Conservation (phyloP, 305 asterid species). For the Coffea humblotiana region DNA sequence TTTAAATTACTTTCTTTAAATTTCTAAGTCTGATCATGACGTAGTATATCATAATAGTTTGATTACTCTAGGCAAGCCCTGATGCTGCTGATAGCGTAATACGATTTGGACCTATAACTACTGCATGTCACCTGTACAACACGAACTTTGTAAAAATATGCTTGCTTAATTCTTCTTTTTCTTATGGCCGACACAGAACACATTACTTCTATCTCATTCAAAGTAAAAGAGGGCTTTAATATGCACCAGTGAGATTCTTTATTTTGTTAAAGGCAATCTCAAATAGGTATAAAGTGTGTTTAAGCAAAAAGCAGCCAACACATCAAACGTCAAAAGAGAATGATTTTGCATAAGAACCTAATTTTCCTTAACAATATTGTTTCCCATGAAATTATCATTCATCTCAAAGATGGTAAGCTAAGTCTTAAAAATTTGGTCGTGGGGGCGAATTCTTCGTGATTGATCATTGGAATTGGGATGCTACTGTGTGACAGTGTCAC, state of each 20-base stretch:
- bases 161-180: no score
- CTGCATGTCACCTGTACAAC: no score
- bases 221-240: no score
- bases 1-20: no score
- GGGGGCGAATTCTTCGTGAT: background rate
- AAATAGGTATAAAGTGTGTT: background rate
- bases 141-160: no score
- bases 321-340: background rate
- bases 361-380: slow-evolving; percentile 5
- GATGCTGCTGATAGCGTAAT: no score
- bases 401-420: background rate
- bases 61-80: no score
- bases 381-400: background rate
- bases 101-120: no score
- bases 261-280: background rate
- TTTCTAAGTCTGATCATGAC: background rate
- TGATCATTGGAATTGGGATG: background rate
- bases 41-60: no score
- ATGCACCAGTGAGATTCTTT: no score
- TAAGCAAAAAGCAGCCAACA: background rate
- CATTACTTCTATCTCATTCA: no score
- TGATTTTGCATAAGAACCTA: slow-evolving; percentile 6
- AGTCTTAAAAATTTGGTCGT: background rate
- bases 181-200: no score
- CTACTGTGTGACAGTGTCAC: slow-evolving; percentile 33